A percentile compares a stretch with the other conserved stretches of the same genome.
These are phyloP conservation scores for Fusarium ambrosium DNA, from an alignment of 2,329 filamentous ascomycete genomes.

Conservation along the genomic window DNA sequence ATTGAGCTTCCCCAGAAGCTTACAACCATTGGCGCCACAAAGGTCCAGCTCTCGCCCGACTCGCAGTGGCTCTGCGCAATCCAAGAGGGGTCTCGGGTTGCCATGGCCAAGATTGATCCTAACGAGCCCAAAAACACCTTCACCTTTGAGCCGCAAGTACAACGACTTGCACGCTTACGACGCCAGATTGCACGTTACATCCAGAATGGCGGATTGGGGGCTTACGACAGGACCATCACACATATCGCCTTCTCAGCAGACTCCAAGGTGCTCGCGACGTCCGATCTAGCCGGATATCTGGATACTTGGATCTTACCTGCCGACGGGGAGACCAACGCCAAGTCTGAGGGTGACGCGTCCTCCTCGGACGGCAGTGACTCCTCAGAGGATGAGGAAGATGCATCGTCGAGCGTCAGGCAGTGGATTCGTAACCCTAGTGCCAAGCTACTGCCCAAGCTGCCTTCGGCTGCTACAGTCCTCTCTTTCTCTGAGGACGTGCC, in stretches of 20 bases:
- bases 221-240: conserved; percentile 82
- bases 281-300: conserved; percentile 86
- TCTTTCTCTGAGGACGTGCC: conserved; percentile 73
- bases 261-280: conserved; percentile 81
- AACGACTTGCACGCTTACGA: conserved; percentile 66
- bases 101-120: conserved; percentile 56
- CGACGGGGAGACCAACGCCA: conserved; percentile 51
- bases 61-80: conserved; percentile 77
- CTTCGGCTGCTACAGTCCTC: conserved; percentile 73
- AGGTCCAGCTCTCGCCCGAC: conserved; percentile 78
- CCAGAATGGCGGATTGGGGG: conserved; percentile 76
- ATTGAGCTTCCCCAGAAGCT: conserved; percentile 73
- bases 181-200: conserved; percentile 68
- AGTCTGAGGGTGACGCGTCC: conserved; percentile 51
- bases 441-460: conserved; percentile 76
- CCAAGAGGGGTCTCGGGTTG: conserved; percentile 71
- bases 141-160: conserved; percentile 52
- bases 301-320: conserved; percentile 85
- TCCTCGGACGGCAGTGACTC: conserved; percentile 56
- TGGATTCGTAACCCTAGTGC: conserved; percentile 84
- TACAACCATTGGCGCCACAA: conserved; percentile 73
- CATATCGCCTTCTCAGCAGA: conserved; percentile 84
- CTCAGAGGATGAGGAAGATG: conserved; percentile 61
- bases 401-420: conserved; percentile 59
- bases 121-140: conserved; percentile 34